Percentiles rank a stretch among this genome's conserved stretches.
These are phyloP conservation scores for Trichoderma koningiopsis DNA, from an alignment of 2,329 filamentous ascomycete species.

Conservation along the genomic window DNA sequence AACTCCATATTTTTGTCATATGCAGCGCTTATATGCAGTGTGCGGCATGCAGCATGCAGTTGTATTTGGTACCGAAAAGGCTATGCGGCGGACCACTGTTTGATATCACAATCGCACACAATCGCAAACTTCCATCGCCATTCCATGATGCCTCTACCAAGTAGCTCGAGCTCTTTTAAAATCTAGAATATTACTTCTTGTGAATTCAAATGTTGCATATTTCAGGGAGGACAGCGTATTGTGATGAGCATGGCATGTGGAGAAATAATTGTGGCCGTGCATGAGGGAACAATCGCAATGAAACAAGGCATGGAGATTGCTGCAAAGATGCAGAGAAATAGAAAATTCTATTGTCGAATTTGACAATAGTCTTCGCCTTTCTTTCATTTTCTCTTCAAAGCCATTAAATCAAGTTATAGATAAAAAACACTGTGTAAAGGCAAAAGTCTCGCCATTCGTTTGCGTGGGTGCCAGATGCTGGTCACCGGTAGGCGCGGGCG, in stretches of 20 bases:
- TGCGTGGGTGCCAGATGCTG: slow-evolving; percentile 13
- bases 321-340: background rate
- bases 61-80: background rate
- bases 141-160: background rate
- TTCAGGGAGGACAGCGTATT: background rate
- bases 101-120: background rate
- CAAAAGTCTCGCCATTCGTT: background rate
- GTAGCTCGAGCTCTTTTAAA: background rate
- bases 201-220: background rate
- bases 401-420: background rate
- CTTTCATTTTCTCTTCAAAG: background rate
- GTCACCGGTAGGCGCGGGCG: slow-evolving; percentile 21
- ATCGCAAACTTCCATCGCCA: background rate
- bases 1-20: slow-evolving; percentile 3
- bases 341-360: background rate
- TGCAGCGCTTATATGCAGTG: slow-evolving; percentile 8
- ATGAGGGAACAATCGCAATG: background rate
- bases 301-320: background rate
- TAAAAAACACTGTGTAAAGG: background rate
- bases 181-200: background rate
- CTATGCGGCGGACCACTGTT: background rate
- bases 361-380: background rate
- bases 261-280: background rate
- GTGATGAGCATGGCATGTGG: background rate
- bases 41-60: slow-evolving; percentile 17